A percentile compares a stretch with the other conserved stretches of the same genome.
phyloP scores from a whole-genome alignment of 257 asterid genomes.

The Plantago elongata region DNA sequence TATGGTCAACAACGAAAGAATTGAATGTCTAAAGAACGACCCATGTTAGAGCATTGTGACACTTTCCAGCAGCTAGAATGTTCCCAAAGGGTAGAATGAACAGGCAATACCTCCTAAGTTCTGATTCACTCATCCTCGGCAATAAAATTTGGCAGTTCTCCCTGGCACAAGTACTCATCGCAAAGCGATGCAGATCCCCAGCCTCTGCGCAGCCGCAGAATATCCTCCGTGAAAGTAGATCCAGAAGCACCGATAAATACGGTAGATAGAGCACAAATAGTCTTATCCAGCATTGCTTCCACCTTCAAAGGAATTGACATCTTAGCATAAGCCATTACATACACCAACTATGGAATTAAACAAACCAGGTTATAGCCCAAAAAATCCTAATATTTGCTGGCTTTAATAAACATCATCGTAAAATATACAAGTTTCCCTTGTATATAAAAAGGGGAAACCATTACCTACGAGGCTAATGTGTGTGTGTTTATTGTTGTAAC shows the following conservation, averaged over 20 bases:
- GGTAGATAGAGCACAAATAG: constrained; percentile 81
- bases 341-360: neutral
- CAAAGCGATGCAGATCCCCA: constrained; percentile 91
- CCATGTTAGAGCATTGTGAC: neutral
- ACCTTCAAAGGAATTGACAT: constrained; percentile 43
- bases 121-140: constrained; percentile 64
- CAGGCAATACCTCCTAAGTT: constrained; percentile 1
- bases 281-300: constrained; percentile 97
- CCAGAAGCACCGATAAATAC: constrained; percentile 89
- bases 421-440: too few relatives aligned
- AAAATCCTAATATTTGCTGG: too few relatives aligned
- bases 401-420: too few relatives aligned
- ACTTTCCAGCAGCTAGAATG: neutral
- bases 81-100: constrained; percentile 9
- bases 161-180: constrained; percentile 84
- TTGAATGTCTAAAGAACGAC: neutral
- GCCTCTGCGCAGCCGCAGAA: constrained; percentile 77
- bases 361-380: neutral
- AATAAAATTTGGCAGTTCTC: constrained; percentile 71
- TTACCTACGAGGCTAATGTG: too few relatives aligned
- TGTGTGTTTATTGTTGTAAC: too few relatives aligned
- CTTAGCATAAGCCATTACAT: constrained; percentile 3
- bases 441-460: too few relatives aligned
- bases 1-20: neutral
- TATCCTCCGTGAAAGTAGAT: constrained; percentile 95